Evolutionary conservation across 129 eudicot genomes (phyloP).

Genomic region (Artemisia tridentata): DNA sequence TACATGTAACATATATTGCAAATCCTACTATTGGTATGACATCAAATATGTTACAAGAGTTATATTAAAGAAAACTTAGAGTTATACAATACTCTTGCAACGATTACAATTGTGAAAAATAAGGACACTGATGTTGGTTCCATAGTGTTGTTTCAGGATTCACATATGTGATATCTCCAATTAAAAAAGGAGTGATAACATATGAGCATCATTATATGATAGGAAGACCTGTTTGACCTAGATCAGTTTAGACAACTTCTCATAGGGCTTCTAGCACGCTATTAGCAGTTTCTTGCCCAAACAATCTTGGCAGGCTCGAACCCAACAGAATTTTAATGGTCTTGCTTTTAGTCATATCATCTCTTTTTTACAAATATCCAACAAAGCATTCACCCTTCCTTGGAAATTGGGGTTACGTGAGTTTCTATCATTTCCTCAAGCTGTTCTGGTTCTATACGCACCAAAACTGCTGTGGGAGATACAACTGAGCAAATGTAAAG

Average conservation of each 20-base stretch:
- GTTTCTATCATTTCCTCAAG: constrained; percentile 67
- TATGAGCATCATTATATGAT: too few relatives aligned
- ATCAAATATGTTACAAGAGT: too few relatives aligned
- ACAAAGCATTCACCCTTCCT: constrained; percentile 59
- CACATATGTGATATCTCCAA: too few relatives aligned
- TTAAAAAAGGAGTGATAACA: too few relatives aligned
- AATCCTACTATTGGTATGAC: too few relatives aligned
- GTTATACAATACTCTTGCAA: too few relatives aligned
- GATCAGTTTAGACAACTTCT: constrained; percentile 31
- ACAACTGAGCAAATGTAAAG: constrained; percentile 58
- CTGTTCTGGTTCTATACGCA: constrained; percentile 46
- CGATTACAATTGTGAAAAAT: too few relatives aligned
- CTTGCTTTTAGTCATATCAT: constrained; percentile 50
- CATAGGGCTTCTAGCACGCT: constrained; percentile 49
- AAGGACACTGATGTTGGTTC: too few relatives aligned
- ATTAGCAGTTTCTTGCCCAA: constrained; percentile 71
- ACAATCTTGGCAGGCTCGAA: constrained; percentile 74
- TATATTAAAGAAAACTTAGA: too few relatives aligned
- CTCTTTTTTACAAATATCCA: constrained; percentile 67
- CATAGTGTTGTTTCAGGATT: too few relatives aligned
- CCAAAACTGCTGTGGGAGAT: constrained; percentile 72
- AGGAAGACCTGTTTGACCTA: background rate
- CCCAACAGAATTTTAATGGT: constrained; percentile 79
- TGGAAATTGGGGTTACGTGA: constrained; percentile 48
- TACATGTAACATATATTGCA: too few relatives aligned